phyloP scores from a whole-genome alignment of 75 land plant species.

The Pinus albicaulis region DNA sequence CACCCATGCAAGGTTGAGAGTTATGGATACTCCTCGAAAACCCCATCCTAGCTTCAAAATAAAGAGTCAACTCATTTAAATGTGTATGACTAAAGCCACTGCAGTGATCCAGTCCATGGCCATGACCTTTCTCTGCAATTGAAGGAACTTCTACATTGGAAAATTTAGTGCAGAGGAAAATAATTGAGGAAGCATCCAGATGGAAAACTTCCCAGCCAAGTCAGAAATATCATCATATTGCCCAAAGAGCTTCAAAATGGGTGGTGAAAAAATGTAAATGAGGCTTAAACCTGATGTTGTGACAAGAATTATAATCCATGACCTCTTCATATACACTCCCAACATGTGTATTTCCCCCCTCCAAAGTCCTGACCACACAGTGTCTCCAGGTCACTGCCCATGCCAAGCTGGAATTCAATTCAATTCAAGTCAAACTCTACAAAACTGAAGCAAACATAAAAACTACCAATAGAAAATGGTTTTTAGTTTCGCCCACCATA shows the following conservation, averaged over 20 bases:
- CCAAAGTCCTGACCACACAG: constrained; percentile 56
- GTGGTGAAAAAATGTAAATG: constrained; percentile 25
- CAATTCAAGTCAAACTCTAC: background rate
- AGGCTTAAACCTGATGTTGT: constrained; percentile 11
- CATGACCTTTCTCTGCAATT: constrained; percentile 37
- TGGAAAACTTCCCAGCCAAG: background rate
- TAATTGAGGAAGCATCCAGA: constrained; percentile 23
- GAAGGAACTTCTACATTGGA: constrained; percentile 45
- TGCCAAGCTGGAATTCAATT: constrained; percentile 33
- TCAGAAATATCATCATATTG: background rate
- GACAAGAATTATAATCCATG: constrained; percentile 26
- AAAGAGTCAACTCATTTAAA: constrained; percentile 20
- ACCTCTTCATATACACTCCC: constrained; percentile 50
- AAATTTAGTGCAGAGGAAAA: constrained; percentile 28
- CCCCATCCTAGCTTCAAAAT: constrained; percentile 15
- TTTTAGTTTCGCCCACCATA: background rate
- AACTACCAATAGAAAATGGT: too few species aligned
- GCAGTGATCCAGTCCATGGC: constrained; percentile 27
- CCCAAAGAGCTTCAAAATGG: constrained; percentile 16
- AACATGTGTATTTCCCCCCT: constrained; percentile 38
- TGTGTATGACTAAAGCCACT: constrained; percentile 18
- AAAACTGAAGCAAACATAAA: background rate
- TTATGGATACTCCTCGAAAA: constrained; percentile 17
- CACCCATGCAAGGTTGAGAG: constrained; percentile 20
- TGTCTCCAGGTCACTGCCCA: constrained; percentile 53